Base-by-base conservation (phyloP, 768 basidiomycete species). In the Pleurotus giganteus region DNA sequence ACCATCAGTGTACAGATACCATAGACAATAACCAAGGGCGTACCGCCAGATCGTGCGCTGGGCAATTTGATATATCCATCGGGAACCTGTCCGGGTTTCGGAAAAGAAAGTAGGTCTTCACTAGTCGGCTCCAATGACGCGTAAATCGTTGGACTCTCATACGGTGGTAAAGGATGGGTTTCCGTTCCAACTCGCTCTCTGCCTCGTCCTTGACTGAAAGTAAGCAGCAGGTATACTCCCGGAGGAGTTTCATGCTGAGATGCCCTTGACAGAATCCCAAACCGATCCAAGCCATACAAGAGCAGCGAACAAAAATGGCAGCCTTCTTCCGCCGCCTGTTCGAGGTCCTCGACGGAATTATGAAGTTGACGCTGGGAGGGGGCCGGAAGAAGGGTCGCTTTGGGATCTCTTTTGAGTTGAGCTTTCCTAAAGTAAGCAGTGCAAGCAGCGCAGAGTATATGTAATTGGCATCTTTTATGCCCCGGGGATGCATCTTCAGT, bases 351-450 rank as follows among this genome's bases (percentile, higher is more conserved):
- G 95, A 96, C 66, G 90, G 94, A 63, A 97, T 97, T 56, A 92
- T 94, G 68, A 92, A 91, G 65, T 71, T 89, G 24, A 87, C 85
- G 0, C 77, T 92, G 43, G 95, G 98, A 64, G 79, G 96, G 21
- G 91, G 32, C 32, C 15, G 32, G 32, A 34, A 34, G 32, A 34
- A 34, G 32, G 32, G 15, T 15, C 8, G 32, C 32, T 8, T 7
- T 15, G 15, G 32, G 32, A 34, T 34, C 32, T 34, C 32, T 34
- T 15, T 15, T 34, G 32, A 34, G 32, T 34, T 34, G 32, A 15
- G 15, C 32, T 15, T 34, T 34, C 32, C 32, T 34, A 34, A 34
- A 34, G 32, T 34, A 34, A 34, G 32, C 32, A 7, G 32, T 34
- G 32, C 32, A 34, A 15, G 32, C 32, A 15, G 7, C 32, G 15